Percentiles rank a stretch among this genome's conserved stretches.
These are phyloP conservation scores for Sphagnurus paluster DNA, from an alignment of 1,284 basidiomycete genomes.

Conservation along the genomic window DNA sequence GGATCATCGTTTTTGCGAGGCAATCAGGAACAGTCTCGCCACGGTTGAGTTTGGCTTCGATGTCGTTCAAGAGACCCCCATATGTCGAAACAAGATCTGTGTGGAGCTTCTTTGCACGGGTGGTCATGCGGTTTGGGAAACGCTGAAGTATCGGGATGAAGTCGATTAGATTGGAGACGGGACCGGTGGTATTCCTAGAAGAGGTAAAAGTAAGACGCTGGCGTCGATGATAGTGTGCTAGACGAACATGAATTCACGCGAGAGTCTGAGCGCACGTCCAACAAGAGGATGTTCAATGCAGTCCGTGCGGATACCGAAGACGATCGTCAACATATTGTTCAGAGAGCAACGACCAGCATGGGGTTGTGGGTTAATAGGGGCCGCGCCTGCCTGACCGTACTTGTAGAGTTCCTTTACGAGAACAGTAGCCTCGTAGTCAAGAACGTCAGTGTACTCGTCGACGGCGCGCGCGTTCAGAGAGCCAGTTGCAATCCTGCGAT, in stretches of 20 bases:
- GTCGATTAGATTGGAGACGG: constrained; percentile 41
- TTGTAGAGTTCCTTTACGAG: constrained; percentile 35
- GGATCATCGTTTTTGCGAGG: constrained; percentile 38
- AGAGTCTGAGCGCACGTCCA: constrained; percentile 28
- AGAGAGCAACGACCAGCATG: constrained; percentile 27
- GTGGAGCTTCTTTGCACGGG: constrained; percentile 34
- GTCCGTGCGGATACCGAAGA: constrained; percentile 36
- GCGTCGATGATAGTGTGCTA: no score
- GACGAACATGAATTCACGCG: constrained; percentile 39
- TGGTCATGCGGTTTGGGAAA: constrained; percentile 32
- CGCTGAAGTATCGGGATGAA: constrained; percentile 40
- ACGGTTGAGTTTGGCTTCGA: constrained; percentile 27
- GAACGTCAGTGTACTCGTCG: constrained; percentile 31
- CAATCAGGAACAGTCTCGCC: constrained; percentile 34
- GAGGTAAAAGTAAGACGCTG: constrained; percentile 11
- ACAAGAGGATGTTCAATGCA: constrained; percentile 33
- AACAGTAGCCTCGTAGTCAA: constrained; percentile 38
- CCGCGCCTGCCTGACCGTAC: constrained; percentile 28
- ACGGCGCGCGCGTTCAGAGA: constrained; percentile 34
- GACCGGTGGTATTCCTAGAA: constrained; percentile 33
- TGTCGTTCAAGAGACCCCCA: constrained; percentile 28
- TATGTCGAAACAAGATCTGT: constrained; percentile 33
- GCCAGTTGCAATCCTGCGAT: constrained; percentile 36
- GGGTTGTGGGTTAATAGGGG: constrained; percentile 38
- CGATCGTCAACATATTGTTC: constrained; percentile 38